Evolutionary conservation across 306 rosid species (phyloP).

Genomic region (Alnus rubra): DNA sequence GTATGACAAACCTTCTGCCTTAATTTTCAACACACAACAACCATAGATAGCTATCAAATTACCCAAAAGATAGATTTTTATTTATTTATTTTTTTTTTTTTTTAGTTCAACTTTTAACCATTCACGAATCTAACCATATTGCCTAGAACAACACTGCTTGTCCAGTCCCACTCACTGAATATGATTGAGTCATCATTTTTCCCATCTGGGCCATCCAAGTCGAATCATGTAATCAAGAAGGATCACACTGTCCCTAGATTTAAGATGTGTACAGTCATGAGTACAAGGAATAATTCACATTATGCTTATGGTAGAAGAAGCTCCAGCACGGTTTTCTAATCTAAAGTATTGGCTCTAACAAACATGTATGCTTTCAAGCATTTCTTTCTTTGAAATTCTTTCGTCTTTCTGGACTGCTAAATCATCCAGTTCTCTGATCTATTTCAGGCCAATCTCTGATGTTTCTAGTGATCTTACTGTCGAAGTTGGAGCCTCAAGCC

Average conservation of each 20-base stretch:
- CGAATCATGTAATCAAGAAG: constrained; percentile 32
- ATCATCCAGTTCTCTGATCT: constrained; percentile 30
- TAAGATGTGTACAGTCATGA: constrained; percentile 32
- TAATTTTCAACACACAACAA: constrained; percentile 26
- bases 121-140: constrained; percentile 16
- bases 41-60: constrained; percentile 27
- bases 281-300: constrained; percentile 11
- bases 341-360: constrained; percentile 32
- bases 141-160: no score
- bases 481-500: constrained; percentile 85
- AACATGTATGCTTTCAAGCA: constrained; percentile 41
- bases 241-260: constrained; percentile 37
- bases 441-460: constrained; percentile 96
- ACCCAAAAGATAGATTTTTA: constrained; percentile 23
- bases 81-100: constrained; percentile 21
- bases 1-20: constrained; percentile 36
- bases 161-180: no score
- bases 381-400: constrained; percentile 23
- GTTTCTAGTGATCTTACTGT: constrained; percentile 88
- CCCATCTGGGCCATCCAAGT: constrained; percentile 39
- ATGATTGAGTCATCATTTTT: constrained; percentile 35
- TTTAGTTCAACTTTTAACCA: background rate
- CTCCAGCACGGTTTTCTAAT: constrained; percentile 28
- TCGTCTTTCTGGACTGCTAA: constrained; percentile 32
- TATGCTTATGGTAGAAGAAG: constrained; percentile 29